Evolutionary conservation across 345 rosid genomes (phyloP), one percentile per base, ranked within the genome.

Genomic region (Pistacia atlantica): DNA sequence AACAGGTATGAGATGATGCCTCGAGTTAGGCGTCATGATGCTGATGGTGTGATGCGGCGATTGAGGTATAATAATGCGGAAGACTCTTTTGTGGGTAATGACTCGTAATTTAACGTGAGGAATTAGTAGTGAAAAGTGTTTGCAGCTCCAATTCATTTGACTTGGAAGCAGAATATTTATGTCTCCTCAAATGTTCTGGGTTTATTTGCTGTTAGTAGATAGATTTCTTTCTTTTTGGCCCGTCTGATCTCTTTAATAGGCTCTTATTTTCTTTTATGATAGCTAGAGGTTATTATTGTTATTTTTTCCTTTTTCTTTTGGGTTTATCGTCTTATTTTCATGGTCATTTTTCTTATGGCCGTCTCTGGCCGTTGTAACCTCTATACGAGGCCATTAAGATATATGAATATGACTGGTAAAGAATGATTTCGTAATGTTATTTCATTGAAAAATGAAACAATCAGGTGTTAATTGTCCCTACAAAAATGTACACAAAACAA

Each of bases 1-100:
- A 77, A 80, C 75, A 74, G 83, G 71, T 83, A 70, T 18, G 86
- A 84, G 69, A 71, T 78, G 70, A 70, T 69, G 51, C 80, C 75
- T 54, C 70, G 82, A 31, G 71, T 57, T 45, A 79, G 81, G 67
- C 83, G 69, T 4, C 77, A 67, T 51, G 86, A 81, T 46, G 35
- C 74, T 14, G 82, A 69, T 37, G 78, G 65, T 38, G 67, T 46
- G n/a, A 46, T 52, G 49, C 71, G 80, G 66, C 73, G 74, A 33
- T 78, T 73, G 38, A 57, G 73, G 66, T 67, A 61, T 45, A 75
- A 69, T 31, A 73, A 84, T 37, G 48, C 54, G 17, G 84, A 65
- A 35, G 78, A 78, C 25, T 69, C 79, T 17, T 51, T 68, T 46
- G 67, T 77, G 72, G 81, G 54, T 2, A 71, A 77, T 35, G 72